Base-by-base conservation (phyloP, 306 rosid species). In the Fagus crenata region DNA sequence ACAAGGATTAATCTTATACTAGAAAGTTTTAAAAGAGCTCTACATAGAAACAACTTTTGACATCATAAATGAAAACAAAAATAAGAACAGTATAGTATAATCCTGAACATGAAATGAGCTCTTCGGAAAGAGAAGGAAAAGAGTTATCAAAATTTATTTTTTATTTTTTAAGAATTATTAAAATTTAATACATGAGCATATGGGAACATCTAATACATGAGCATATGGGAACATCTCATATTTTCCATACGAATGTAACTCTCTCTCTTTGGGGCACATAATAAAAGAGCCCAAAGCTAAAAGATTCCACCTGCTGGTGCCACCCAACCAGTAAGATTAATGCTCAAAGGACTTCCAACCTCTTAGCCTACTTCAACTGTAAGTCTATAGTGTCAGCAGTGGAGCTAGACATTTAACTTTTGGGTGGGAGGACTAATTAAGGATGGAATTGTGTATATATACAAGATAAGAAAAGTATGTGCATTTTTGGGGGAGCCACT, bases 281-380 rank as follows among this genome's bases (percentile, higher is more conserved):
- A 56, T 56, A 56, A 56, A 56, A 56, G 64, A 28, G 28, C 36
- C 64, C 64, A 56, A 56, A 56, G 32, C 64, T 31, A 56, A 56
- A 22, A 28, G 35, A 56, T 28, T 56, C 11, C 64, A 56, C 14
- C 32, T 18, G 36, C 14, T 22, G 32, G 12, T 56, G 64, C 33
- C 64, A 56, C 13, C 64, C 36, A 56, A 56, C 64, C 32, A 31
- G 64, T 13, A 11, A 43, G 3, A 46, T 46, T 9, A 46, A 46
- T 46, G 11, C 14, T 12, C 51, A 11, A 9, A 2, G 51, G 51
- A 46, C 14, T 46, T 46, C 49, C 51, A 46, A 46, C 46, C 46
- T 41, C 7, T 41, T 8, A 41, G 46, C 46, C 46, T 22, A 22
- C 28, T 41, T 8, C 46, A 41, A 41, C 46, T 41, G 46, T 42